These are phyloP conservation scores for Microbotryum violaceum DNA, from an alignment of 1,284 basidiomycete genomes.

Conservation along the genomic window DNA sequence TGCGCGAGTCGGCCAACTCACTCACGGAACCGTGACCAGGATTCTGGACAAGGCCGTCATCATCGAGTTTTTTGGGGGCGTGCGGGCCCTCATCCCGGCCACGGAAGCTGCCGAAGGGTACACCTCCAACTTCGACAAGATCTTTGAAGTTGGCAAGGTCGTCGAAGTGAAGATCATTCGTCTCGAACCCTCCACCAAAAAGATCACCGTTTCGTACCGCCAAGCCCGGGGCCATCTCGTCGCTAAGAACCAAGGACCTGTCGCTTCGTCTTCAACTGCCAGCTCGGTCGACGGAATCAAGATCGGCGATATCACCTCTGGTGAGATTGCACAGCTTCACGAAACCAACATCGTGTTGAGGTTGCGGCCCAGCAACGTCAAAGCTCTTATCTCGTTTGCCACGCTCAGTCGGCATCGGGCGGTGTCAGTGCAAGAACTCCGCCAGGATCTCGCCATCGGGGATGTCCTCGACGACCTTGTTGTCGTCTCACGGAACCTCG, in stretches of 20 bases:
- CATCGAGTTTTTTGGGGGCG: conserved; percentile 83
- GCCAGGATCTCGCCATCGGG: conserved; percentile 56
- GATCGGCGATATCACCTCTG: conserved; percentile 66
- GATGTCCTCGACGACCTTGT: conserved; percentile 69
- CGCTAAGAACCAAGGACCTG: conserved; percentile 18
- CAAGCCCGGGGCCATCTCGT: conserved; percentile 52
- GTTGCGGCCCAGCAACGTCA: conserved; percentile 61
- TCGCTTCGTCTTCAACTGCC: conserved; percentile 4
- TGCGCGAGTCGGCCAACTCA: conserved; percentile 62
- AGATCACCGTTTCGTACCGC: conserved; percentile 77
- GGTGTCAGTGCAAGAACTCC: conserved; percentile 61
- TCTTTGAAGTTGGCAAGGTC: conserved; percentile 72
- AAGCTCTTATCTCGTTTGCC: conserved; percentile 74
- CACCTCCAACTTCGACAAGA: conserved; percentile 56
- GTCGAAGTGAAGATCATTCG: conserved; percentile 77
- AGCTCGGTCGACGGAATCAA: conserved; percentile 39
- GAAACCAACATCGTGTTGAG: conserved; percentile 71
- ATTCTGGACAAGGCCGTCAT: conserved; percentile 67
- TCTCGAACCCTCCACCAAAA: conserved; percentile 56
- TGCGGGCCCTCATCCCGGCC: conserved; percentile 73
- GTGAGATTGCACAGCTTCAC: conserved; percentile 66
- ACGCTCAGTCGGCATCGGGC: conserved; percentile 77
- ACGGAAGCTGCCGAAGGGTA: conserved; percentile 68
- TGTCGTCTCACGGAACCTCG: conserved; percentile 81
- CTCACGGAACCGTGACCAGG: conserved; percentile 77